Conservation (phyloP, 78 protist genomes). For the Dictyostelium citrinum region DNA sequence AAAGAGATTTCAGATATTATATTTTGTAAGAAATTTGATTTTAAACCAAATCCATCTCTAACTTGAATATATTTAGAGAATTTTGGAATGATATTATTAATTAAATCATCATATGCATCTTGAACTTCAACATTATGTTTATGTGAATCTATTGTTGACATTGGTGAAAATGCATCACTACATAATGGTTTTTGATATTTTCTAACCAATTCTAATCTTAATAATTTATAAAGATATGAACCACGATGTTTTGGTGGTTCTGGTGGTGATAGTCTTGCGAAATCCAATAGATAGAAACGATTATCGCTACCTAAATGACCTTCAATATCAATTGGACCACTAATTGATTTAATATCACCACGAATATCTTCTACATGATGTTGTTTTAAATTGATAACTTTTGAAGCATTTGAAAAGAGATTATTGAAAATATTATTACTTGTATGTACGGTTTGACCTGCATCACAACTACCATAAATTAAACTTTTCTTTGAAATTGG, state of each 20-base stretch:
- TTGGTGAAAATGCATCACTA: conserved; percentile 74
- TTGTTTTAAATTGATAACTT: conserved; percentile 63
- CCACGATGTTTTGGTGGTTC: conserved; percentile 75
- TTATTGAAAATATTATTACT: conserved; percentile 55
- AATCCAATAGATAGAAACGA: conserved; percentile 76
- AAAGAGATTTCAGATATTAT: no score
- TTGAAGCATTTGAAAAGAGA: conserved; percentile 38
- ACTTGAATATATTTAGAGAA: not conserved
- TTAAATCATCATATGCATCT: conserved; percentile 26
- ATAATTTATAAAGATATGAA: conserved; percentile 45
- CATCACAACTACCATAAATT: conserved; percentile 75
- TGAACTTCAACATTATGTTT: conserved; percentile 69
- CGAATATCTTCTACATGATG: conserved; percentile 45
- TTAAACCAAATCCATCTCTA: not conserved
- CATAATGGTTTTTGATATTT: conserved; percentile 43
- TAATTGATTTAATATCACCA: conserved; percentile 23
- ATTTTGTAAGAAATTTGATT: no score
- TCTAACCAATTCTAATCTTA: conserved; percentile 74
- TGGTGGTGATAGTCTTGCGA: conserved; percentile 75
- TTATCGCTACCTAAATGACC: conserved; percentile 76
- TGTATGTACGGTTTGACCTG: conserved; percentile 78
- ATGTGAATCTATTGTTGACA: conserved; percentile 15
- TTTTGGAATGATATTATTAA: conserved; percentile 33
- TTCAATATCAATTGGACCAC: conserved; percentile 75
- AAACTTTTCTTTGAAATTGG: conserved; percentile 64